Evolutionary conservation across 1,284 basidiomycete species (phyloP).

Genomic region (Porogramme epimiltina): DNA sequence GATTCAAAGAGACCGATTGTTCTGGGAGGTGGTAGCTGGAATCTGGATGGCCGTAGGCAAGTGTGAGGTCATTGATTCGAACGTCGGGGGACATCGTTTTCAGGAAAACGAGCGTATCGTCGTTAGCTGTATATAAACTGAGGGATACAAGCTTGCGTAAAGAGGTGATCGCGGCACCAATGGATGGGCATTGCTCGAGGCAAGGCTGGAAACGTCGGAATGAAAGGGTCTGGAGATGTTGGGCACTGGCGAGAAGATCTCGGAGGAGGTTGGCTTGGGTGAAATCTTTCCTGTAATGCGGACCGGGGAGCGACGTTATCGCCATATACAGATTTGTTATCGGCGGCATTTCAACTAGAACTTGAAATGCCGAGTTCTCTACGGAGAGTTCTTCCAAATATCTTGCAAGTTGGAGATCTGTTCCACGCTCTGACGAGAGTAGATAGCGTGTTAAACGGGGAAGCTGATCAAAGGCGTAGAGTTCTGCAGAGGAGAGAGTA

Average conservation of each 20-base stretch:
- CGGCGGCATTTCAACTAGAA: neutral
- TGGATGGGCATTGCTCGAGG: neutral
- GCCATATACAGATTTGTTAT: too few species aligned
- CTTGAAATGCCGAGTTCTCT: neutral
- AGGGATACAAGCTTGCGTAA: neutral
- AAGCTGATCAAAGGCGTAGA: neutral
- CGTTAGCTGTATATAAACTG: neutral
- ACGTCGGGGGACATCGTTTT: neutral
- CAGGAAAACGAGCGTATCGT: neutral
- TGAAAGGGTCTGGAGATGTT: slow-evolving; percentile 3
- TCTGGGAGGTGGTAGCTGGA: neutral
- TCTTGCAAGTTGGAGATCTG: neutral
- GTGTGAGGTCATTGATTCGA: neutral
- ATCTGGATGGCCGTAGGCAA: neutral
- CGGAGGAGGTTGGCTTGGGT: neutral
- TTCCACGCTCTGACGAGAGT: neutral
- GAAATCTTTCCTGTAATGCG: neutral
- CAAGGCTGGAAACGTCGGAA: slow-evolving; percentile 1
- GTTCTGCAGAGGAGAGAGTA: neutral
- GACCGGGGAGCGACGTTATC: too few species aligned
- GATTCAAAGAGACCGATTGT: neutral
- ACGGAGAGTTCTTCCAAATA: neutral
- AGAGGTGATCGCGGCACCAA: neutral
- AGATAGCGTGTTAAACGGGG: neutral
- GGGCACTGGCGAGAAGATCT: neutral